phyloP scores from a whole-genome alignment of 2,329 filamentous ascomycete genomes.

The Stagonosporopsis tanaceti region DNA sequence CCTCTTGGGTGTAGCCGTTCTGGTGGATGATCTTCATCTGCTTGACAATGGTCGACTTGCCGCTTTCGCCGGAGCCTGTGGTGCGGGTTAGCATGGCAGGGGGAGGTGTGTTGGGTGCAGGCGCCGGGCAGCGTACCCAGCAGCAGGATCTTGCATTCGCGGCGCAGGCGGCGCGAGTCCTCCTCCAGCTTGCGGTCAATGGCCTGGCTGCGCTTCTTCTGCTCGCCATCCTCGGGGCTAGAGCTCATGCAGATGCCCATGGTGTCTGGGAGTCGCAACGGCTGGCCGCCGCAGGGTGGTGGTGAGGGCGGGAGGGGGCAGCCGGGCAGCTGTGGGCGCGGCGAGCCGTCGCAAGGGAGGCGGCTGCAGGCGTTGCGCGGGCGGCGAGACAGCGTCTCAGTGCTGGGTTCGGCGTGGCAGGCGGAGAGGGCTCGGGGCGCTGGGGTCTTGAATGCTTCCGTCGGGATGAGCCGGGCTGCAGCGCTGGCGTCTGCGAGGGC shows the following conservation, averaged over 20 bases:
- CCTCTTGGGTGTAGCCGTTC: constrained; percentile 94
- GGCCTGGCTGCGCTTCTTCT: constrained; percentile 95
- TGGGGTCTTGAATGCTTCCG: constrained; percentile 30
- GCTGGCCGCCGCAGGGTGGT: constrained; percentile 40
- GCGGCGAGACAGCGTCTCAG: constrained; percentile 33
- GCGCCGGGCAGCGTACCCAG: constrained; percentile 70
- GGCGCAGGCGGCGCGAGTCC: constrained; percentile 87
- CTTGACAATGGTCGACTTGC: constrained; percentile 99
- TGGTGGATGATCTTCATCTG: constrained; percentile 99
- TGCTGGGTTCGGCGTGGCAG: constrained; percentile 31
- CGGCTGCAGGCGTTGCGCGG: constrained; percentile 18
- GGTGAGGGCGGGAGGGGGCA: constrained; percentile 26
- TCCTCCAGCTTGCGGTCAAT: constrained; percentile 95
- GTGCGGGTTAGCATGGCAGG: constrained; percentile 36
- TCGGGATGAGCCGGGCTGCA: constrained; percentile 27
- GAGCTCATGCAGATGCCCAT: constrained; percentile 97
- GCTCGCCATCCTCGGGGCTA: constrained; percentile 83
- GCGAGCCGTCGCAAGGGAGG: constrained; percentile 43
- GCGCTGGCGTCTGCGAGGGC: not conserved
- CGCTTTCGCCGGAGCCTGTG: constrained; percentile 94
- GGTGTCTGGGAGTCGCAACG: constrained; percentile 48
- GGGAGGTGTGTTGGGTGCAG: not conserved
- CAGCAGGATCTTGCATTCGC: constrained; percentile 98
- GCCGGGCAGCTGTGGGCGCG: constrained; percentile 37
- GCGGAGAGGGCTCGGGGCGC: constrained; percentile 25